A percentile compares a stretch with the other conserved stretches of the same genome.
phyloP scores from a whole-genome alignment of 2,329 filamentous ascomycete species.

The Pseudovirgaria hyperparasitica region DNA sequence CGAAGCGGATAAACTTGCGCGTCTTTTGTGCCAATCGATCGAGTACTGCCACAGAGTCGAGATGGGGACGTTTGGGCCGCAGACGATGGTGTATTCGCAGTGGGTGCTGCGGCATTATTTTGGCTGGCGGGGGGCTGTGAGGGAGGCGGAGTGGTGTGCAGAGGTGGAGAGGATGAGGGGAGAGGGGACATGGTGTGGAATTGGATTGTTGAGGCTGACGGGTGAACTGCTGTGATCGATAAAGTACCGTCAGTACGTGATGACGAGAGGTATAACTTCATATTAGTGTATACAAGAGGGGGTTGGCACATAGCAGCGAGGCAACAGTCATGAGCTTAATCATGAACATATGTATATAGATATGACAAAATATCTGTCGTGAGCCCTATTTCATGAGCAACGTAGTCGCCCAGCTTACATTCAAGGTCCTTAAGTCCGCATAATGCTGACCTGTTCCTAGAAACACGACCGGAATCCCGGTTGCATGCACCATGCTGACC shows the following conservation, averaged over 20 bases:
- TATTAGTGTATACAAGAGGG: no score
- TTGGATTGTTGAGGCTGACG: no score
- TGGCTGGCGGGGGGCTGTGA: slow-evolving; percentile 1
- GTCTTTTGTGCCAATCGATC: slow-evolving; percentile 4
- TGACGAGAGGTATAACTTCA: no score
- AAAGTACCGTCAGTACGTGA: no score
- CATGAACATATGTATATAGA: no score
- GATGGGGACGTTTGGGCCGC: slow-evolving; percentile 5
- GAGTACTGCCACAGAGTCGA: slow-evolving; percentile 5
- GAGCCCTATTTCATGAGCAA: slow-evolving; percentile 44
- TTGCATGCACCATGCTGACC: slow-evolving; percentile 95
- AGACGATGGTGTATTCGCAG: slow-evolving; percentile 3
- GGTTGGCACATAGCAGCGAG: no score
- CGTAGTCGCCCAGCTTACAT: slow-evolving; percentile 50
- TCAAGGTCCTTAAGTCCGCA: slow-evolving; percentile 49
- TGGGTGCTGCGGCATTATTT: slow-evolving; percentile 4
- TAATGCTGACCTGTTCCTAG: slow-evolving; percentile 63
- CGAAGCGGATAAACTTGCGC: no score
- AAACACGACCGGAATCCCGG: slow-evolving; percentile 90
- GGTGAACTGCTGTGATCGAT: no score
- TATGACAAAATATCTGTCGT: no score
- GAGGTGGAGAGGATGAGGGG: slow-evolving; percentile 2
- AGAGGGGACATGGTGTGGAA: no score
- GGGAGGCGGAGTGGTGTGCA: slow-evolving; percentile 3
- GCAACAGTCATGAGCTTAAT: no score